Conservation (phyloP, 352 stramenopile species). For the Phytopythium montanum region DNA sequence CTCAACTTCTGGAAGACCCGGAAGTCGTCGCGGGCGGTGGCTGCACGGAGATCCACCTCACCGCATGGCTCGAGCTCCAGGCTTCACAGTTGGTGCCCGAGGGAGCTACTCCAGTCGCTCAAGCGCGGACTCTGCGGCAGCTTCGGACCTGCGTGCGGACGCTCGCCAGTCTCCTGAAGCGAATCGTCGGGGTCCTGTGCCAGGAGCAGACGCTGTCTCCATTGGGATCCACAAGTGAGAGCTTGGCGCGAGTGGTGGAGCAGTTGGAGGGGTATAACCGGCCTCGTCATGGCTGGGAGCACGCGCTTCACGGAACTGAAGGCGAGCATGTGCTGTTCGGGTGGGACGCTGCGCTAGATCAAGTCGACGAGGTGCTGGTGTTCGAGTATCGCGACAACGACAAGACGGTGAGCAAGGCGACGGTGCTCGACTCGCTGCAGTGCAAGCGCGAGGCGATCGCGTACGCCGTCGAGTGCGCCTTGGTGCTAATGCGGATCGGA, state of each 20-base stretch:
- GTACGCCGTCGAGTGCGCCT: conserved; percentile 39
- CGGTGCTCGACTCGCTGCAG: conserved; percentile 37
- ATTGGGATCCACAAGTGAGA: not conserved
- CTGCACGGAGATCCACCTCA: conserved; percentile 48
- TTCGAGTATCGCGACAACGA: conserved; percentile 12
- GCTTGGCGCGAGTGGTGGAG: conserved; percentile 19
- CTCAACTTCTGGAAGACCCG: conserved; percentile 29
- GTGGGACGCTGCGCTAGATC: conserved; percentile 26
- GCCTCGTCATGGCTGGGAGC: conserved; percentile 10
- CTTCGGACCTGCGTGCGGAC: conserved; percentile 21
- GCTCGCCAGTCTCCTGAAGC: conserved; percentile 13
- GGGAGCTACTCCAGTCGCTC: not conserved
- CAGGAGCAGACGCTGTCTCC: not conserved
- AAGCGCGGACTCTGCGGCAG: conserved; percentile 20
- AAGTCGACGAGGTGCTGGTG: conserved; percentile 16
- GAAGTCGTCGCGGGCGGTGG: conserved; percentile 43
- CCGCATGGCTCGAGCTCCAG: conserved; percentile 28
- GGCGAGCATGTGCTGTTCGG: conserved; percentile 24
- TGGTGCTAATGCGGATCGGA: conserved; percentile 31
- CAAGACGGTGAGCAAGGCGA: conserved; percentile 23
- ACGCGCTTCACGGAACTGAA: not conserved
- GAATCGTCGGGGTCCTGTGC: not conserved
- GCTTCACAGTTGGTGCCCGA: conserved; percentile 14
- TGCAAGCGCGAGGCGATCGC: conserved; percentile 40
- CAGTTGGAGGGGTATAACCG: conserved; percentile 24